Conservation (phyloP, 495 filamentous ascomycete genomes). For the Melanomma pulvis-pyrius region DNA sequence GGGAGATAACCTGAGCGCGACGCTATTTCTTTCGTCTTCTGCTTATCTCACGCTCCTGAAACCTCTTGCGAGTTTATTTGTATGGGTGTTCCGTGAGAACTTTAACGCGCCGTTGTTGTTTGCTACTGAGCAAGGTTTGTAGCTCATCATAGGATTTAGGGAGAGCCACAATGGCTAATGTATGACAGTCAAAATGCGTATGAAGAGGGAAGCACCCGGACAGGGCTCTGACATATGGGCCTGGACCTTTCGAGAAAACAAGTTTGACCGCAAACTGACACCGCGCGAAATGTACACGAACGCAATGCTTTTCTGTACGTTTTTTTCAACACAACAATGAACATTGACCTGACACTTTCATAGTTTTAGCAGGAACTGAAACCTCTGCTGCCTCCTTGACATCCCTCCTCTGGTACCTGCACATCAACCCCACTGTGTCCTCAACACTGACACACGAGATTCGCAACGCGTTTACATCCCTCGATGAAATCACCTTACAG, state of each 20-base stretch:
- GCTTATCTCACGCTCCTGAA: neutral
- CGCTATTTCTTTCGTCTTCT: neutral
- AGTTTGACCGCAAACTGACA: neutral
- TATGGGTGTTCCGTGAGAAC: neutral
- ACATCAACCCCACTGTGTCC: conserved; percentile 23
- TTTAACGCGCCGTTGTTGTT: neutral
- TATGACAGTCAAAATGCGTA: neutral
- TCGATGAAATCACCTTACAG: conserved; percentile 22
- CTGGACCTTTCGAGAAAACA: neutral
- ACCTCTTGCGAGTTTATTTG: neutral
- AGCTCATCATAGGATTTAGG: neutral
- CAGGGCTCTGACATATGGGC: neutral
- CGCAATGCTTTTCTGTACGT: neutral
- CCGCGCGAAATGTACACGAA: neutral
- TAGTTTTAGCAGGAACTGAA: conserved; percentile 29
- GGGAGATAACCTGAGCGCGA: neutral
- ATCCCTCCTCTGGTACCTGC: conserved; percentile 16
- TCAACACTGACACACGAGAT: conserved; percentile 20
- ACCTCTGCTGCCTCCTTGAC: conserved; percentile 27
- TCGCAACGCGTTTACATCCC: conserved; percentile 19
- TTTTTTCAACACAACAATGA: neutral
- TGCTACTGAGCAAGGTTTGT: neutral
- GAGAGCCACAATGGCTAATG: neutral
- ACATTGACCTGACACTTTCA: too few relatives aligned
- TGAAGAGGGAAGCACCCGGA: neutral